Percentiles rank a stretch among this genome's conserved stretches.
phyloP scores from a whole-genome alignment of 1,284 basidiomycete genomes.

The Termitomyces sp. region DNA sequence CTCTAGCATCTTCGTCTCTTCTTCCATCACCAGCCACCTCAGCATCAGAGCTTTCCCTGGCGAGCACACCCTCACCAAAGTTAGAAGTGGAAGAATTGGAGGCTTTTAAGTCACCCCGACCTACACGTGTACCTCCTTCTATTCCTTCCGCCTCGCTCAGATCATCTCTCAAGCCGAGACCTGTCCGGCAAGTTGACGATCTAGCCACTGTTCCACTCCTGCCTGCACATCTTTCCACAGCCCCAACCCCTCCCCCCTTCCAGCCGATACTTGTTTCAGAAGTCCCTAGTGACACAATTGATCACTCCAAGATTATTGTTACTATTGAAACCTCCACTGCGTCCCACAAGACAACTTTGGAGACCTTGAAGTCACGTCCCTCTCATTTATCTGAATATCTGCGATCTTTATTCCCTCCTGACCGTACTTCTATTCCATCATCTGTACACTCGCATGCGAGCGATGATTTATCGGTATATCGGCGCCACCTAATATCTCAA shows the following conservation, averaged over 20 bases:
- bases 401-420: slow-evolving; percentile 37
- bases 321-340: slow-evolving; percentile 65
- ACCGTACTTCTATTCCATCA: slow-evolving; percentile 36
- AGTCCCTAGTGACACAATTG: slow-evolving; percentile 39
- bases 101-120: slow-evolving; percentile 28
- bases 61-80: slow-evolving; percentile 46
- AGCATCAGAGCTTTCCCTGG: slow-evolving; percentile 18
- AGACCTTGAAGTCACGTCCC: slow-evolving; percentile 60
- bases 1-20: not conserved
- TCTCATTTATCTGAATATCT: slow-evolving; percentile 62
- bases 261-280: slow-evolving; percentile 60
- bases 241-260: slow-evolving; percentile 45
- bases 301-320: slow-evolving; percentile 60
- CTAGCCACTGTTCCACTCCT: slow-evolving; percentile 35
- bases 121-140: slow-evolving; percentile 33
- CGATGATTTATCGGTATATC: slow-evolving; percentile 44
- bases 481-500: slow-evolving; percentile 54
- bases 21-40: slow-evolving; percentile 5
- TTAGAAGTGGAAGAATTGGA: slow-evolving; percentile 23
- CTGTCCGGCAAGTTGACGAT: slow-evolving; percentile 32
- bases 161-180: slow-evolving; percentile 39
- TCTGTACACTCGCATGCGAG: slow-evolving; percentile 49
- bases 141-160: slow-evolving; percentile 26
- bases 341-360: slow-evolving; percentile 57
- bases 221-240: slow-evolving; percentile 30